These are phyloP conservation scores for Beauveria sp. DNA, from an alignment of 2,329 filamentous ascomycete species.

Conservation along the genomic window DNA sequence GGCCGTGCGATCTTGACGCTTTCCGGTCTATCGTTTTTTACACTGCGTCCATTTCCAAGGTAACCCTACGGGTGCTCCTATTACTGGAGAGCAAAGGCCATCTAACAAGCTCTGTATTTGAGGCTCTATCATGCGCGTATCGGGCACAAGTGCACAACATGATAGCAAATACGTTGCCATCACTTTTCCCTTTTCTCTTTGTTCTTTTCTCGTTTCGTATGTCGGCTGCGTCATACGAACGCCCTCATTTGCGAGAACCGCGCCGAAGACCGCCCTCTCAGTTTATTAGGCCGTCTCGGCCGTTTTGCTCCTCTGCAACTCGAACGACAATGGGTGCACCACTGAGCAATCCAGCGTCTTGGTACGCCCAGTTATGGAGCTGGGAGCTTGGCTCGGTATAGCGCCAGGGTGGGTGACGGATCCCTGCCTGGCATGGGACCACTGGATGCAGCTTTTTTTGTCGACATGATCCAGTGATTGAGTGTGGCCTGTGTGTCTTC, in stretches of 20 bases:
- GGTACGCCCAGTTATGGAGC: background rate
- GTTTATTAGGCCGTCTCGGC: too few species aligned
- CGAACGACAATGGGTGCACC: background rate
- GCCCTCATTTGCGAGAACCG: conserved; percentile 10
- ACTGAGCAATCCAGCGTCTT: background rate
- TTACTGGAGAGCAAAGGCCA: background rate
- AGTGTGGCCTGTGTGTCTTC: background rate
- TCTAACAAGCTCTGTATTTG: background rate
- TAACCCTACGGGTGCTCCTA: background rate
- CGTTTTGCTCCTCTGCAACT: background rate
- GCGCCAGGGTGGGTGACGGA: background rate
- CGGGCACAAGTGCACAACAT: too few species aligned
- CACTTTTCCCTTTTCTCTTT: background rate
- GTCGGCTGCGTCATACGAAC: background rate
- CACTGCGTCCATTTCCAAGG: background rate
- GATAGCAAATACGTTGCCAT: too few species aligned
- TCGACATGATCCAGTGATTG: background rate
- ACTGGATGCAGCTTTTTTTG: background rate
- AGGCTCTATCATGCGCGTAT: background rate
- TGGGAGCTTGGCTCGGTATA: background rate
- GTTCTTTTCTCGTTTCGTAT: background rate
- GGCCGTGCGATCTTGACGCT: conserved; percentile 3
- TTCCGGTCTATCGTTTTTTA: background rate
- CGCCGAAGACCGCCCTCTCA: background rate
- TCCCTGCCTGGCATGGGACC: background rate